Conservation (phyloP, 2,329 filamentous ascomycete species). For the Emericellopsis atlantica region DNA sequence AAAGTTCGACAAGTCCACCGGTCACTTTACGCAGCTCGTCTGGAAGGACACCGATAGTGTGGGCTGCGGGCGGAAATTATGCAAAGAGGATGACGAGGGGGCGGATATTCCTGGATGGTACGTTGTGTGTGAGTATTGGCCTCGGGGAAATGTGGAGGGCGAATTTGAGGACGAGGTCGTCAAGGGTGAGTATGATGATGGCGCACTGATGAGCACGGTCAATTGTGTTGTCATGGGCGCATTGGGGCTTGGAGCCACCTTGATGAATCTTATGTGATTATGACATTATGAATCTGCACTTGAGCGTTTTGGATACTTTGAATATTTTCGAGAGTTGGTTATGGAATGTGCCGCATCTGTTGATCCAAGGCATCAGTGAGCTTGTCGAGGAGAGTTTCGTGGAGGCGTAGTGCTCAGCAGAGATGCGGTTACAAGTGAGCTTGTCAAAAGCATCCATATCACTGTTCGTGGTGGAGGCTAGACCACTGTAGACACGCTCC, state of each 20-base stretch:
- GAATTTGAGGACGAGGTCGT: slow-evolving; percentile 27
- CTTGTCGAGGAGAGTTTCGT: no score
- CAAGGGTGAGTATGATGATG: background rate
- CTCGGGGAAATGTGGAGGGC: slow-evolving; percentile 49
- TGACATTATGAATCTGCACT: no score
- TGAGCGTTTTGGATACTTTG: no score
- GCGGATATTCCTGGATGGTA: slow-evolving; percentile 41
- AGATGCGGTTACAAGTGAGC: no score
- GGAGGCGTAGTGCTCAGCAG: no score
- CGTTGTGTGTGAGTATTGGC: slow-evolving; percentile 59
- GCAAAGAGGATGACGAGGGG: slow-evolving; percentile 12
- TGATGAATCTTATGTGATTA: background rate
- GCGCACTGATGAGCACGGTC: no score
- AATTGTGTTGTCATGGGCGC: background rate
- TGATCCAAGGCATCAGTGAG: no score
- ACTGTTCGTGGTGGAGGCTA: no score
- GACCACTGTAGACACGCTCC: no score
- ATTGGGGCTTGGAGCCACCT: background rate
- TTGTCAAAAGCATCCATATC: no score
- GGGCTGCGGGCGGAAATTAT: slow-evolving; percentile 37
- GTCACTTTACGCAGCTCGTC: slow-evolving; percentile 63
- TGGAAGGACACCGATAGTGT: slow-evolving; percentile 52
- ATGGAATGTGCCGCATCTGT: no score
- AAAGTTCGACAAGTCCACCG: slow-evolving; percentile 46
- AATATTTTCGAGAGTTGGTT: no score